Evolutionary conservation across 2,329 filamentous ascomycete genomes (phyloP).

Genomic region (Eutypella sp.): DNA sequence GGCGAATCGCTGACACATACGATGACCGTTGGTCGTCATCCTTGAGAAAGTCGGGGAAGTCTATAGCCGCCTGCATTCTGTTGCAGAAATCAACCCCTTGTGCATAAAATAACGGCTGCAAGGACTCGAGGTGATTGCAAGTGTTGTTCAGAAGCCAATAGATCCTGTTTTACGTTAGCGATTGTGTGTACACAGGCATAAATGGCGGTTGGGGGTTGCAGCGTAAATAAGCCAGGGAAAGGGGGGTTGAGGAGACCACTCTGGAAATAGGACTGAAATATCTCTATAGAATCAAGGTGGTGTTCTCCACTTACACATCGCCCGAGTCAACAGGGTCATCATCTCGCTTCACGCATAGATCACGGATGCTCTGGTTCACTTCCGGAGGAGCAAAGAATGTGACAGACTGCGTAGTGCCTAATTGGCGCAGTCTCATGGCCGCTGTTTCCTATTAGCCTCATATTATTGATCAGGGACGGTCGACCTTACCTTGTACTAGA

Average conservation of each 20-base stretch:
- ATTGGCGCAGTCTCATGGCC: constrained; percentile 59
- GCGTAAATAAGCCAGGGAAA: too few relatives aligned
- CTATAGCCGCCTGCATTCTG: constrained; percentile 43
- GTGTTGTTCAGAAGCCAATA: constrained; percentile 61
- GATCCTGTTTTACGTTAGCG: constrained; percentile 26
- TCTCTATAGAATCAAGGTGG: background rate
- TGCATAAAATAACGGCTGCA: constrained; percentile 52
- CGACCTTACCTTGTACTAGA: constrained; percentile 52
- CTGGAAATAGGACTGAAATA: too few relatives aligned
- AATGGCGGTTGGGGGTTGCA: background rate
- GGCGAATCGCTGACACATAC: constrained; percentile 41
- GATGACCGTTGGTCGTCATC: constrained; percentile 26
- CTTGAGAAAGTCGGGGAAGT: constrained; percentile 36
- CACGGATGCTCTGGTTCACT: constrained; percentile 56
- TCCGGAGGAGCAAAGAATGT: constrained; percentile 45
- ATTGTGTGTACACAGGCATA: background rate
- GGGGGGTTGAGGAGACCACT: too few relatives aligned
- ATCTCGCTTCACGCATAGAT: constrained; percentile 31
- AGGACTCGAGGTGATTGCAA: constrained; percentile 53
- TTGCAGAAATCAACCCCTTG: constrained; percentile 58
- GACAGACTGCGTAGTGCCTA: constrained; percentile 51
- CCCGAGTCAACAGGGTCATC: constrained; percentile 33
- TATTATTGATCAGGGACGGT: background rate
- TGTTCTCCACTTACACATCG: constrained; percentile 39
- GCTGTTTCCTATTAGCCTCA: constrained; percentile 34